Base-by-base conservation (phyloP, 176 grass and related monocot genomes). In the Typha latifolia region DNA sequence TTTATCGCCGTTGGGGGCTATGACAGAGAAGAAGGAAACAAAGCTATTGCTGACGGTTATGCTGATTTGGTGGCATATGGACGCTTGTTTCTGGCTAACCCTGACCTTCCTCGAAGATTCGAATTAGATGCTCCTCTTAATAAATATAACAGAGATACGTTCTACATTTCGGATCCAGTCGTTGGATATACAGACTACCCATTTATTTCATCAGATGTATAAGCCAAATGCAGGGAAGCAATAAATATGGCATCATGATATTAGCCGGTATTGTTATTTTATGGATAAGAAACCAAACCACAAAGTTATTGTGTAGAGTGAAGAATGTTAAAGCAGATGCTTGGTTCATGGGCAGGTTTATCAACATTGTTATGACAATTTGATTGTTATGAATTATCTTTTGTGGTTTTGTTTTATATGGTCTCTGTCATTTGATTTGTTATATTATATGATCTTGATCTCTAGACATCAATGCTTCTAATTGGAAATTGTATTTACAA, bases 31-130 rank as follows among this genome's bases (percentile, higher is more conserved):
- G 87, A 87, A 32, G 87, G 84, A 29, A 87, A 87, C 72, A 64
- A 81, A 29, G 84, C 79, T 56, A 66, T 96, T 2, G 43, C 67
- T 12, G 69, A 48, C 61, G 76, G 76, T 4, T 82, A 96, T 75
- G 67, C 84, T 24, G 91, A 96, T 78, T 73, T 90, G 47, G 70
- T 90, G 48, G 91, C 84, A 37, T 90, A 90, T 32, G 84, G 91
- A 1, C 84, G 87, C 27, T 29, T 87, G 24, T 90, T 96, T 73
- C 50, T 90, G 26, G 80, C 91, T 50, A 96, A 96, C 67, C 86
- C 86, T 32, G 91, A 96, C 53, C 72, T 96, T 8, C 91, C 81
- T 57, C 51, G 14, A 51, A 84, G 86, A 18, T 85, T 96, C 66
- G 62, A 90, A 55, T 59, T 96, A 63, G 79, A 82, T 73, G 87